These are phyloP conservation scores for Fibroporia radiculosa DNA, from an alignment of 768 basidiomycete species.

Conservation along the genomic window DNA sequence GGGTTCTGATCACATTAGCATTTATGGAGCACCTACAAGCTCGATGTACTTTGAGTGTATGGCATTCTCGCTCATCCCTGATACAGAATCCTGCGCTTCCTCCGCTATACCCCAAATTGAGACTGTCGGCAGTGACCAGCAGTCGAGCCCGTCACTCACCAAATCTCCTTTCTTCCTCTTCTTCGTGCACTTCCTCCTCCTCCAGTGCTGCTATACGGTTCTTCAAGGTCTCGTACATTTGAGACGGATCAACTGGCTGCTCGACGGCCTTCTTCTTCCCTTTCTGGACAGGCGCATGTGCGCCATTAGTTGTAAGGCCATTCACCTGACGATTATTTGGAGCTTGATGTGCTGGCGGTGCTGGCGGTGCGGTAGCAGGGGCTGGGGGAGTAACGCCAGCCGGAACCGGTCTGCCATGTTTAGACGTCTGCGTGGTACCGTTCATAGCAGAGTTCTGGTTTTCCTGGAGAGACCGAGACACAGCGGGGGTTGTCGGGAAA, in stretches of 20 bases:
- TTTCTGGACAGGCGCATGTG: constrained; percentile 19
- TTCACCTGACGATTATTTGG: constrained; percentile 20
- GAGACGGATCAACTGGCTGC: constrained; percentile 68
- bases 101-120: constrained; percentile 45
- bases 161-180: constrained; percentile 77
- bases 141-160: constrained; percentile 38
- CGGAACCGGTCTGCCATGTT: constrained; percentile 23
- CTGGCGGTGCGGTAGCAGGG: constrained; percentile 50
- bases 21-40: constrained; percentile 45
- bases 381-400: constrained; percentile 37
- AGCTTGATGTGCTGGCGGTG: constrained; percentile 38
- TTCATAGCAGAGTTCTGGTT: constrained; percentile 13
- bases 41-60: constrained; percentile 86
- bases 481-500: constrained; percentile 5
- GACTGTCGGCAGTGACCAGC: constrained; percentile 1
- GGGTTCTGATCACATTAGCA: neutral
- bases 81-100: constrained; percentile 82
- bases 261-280: constrained; percentile 70
- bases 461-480: constrained; percentile 1
- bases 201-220: constrained; percentile 84
- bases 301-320: constrained; percentile 16
- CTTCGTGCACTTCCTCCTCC: constrained; percentile 79
- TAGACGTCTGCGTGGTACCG: constrained; percentile 12
- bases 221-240: constrained; percentile 85
- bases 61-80: constrained; percentile 73